A percentile compares a stretch with the other conserved stretches of the same genome.
These are phyloP conservation scores for Ogataea corticis DNA, from an alignment of 805 yeast genomes.

Conservation along the genomic window DNA sequence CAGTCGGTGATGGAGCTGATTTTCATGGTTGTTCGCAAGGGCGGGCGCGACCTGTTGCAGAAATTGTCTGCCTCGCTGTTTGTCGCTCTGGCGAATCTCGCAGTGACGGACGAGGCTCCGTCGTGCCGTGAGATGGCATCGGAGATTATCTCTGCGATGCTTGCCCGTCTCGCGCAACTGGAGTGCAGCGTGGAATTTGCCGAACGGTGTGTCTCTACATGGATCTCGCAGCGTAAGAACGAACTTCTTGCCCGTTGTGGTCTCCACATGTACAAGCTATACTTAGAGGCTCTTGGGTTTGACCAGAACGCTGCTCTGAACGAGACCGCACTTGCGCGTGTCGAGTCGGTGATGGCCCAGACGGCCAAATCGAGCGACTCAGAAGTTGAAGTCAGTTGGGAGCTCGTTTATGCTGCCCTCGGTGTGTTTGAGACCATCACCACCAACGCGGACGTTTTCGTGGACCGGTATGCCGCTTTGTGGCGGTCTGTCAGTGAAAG, in stretches of 20 bases:
- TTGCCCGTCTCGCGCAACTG: conserved; percentile 45
- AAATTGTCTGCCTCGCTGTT: conserved; percentile 76
- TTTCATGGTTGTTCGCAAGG: conserved; percentile 65
- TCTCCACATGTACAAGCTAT: conserved; percentile 67
- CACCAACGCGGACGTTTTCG: conserved; percentile 34
- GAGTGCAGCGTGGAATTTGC: conserved; percentile 32
- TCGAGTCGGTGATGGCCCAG: conserved; percentile 19
- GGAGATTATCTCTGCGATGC: conserved; percentile 53
- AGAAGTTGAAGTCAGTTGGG: conserved; percentile 61
- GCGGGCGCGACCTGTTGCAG: conserved; percentile 56
- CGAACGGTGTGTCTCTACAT: conserved; percentile 49
- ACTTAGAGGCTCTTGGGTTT: conserved; percentile 47
- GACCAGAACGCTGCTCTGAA: conserved; percentile 31
- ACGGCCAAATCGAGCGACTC: conserved; percentile 38
- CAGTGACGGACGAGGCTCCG: conserved; percentile 74
- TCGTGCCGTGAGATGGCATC: conserved; percentile 85
- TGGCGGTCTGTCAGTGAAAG: conserved; percentile 57
- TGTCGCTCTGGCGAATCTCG: conserved; percentile 74
- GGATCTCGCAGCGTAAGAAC: conserved; percentile 63
- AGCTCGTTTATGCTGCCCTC: conserved; percentile 67
- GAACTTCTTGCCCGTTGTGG: conserved; percentile 67
- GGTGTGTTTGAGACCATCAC: conserved; percentile 37
- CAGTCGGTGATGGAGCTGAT: conserved; percentile 88
- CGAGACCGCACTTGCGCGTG: conserved; percentile 29
- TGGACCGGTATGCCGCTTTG: conserved; percentile 42